phyloP scores from a whole-genome alignment of 2,329 filamentous ascomycete species.

The Xylariaceae sp. region DNA sequence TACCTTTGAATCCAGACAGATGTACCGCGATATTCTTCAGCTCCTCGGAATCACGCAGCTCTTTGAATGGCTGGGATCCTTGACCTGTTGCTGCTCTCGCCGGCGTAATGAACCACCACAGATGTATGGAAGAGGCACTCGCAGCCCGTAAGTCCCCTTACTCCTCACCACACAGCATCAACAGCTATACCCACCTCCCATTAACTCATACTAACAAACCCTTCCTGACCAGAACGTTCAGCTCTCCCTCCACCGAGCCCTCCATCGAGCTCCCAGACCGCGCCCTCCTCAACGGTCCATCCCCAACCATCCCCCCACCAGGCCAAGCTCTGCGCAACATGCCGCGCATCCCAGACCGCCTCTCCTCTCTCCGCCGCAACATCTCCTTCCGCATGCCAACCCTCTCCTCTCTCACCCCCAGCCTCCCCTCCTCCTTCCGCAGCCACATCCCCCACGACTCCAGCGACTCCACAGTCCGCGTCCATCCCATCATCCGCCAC shows the following conservation, averaged over 20 bases:
- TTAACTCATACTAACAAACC: background rate
- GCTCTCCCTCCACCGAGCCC: background rate
- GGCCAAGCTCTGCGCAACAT: background rate
- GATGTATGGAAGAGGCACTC: background rate
- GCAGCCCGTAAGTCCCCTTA: no score
- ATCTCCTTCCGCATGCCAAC: conserved; percentile 14
- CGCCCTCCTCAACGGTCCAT: background rate
- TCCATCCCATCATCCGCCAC: no score
- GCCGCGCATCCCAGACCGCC: conserved; percentile 7
- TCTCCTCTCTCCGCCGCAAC: conserved; percentile 17
- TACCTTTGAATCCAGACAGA: conserved; percentile 48
- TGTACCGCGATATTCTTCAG: conserved; percentile 37
- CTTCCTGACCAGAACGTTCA: no score
- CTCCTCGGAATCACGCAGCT: conserved; percentile 14
- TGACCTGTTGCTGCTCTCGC: no score
- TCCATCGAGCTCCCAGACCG: conserved; percentile 4
- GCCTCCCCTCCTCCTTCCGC: conserved; percentile 6
- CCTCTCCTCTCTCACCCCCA: conserved; percentile 14
- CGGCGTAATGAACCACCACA: no score
- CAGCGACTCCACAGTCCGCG: no score
- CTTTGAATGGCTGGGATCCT: conserved; percentile 1
- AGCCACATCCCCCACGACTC: background rate
- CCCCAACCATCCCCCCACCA: background rate
- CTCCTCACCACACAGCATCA: no score
- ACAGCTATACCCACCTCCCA: no score